Percentiles rank a stretch among this genome's conserved stretches.
Evolutionary conservation across 2,329 filamentous ascomycete species (phyloP).

Genomic region (Calonectria pseudoreteaudii): DNA sequence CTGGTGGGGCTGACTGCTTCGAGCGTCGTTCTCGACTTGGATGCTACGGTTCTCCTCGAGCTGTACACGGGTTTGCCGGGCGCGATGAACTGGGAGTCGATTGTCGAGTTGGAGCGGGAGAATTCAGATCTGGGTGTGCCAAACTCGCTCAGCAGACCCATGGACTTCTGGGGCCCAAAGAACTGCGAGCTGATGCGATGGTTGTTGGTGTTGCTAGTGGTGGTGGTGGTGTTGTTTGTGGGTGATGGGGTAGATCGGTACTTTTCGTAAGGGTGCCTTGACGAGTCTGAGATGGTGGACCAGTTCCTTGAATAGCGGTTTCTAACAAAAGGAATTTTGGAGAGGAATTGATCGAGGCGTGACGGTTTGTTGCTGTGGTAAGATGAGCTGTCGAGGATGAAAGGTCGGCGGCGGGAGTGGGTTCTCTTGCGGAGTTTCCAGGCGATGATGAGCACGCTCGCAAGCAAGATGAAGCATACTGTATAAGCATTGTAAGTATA

Average conservation of each 20-base stretch:
- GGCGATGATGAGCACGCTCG: constrained; percentile 37
- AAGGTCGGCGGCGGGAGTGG: constrained; percentile 13
- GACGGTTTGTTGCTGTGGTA: constrained; percentile 37
- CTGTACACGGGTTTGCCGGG: constrained; percentile 36
- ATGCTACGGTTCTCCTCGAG: constrained; percentile 22
- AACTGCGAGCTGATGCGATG: constrained; percentile 39
- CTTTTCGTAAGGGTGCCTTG: constrained; percentile 38
- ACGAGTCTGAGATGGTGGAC: constrained; percentile 48
- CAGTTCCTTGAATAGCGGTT: constrained; percentile 48
- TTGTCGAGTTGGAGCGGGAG: constrained; percentile 12
- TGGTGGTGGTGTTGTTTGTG: constrained; percentile 10
- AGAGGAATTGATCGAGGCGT: constrained; percentile 40
- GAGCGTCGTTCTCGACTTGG: constrained; percentile 24
- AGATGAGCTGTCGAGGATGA: constrained; percentile 31
- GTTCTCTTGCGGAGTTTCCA: constrained; percentile 36
- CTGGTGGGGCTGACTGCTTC: constrained; percentile 36
- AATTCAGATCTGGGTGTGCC: background rate
- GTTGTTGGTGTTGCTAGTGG: constrained; percentile 6
- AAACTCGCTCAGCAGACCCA: constrained; percentile 20
- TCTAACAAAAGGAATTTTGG: constrained; percentile 52
- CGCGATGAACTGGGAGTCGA: constrained; percentile 41
- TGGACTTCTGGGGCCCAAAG: constrained; percentile 36
- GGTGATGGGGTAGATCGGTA: constrained; percentile 11
- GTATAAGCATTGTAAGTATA: constrained; percentile 11
- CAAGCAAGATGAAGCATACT: constrained; percentile 37